Conservation (phyloP, 495 filamentous ascomycete genomes). For the Penicillium steckii region DNA sequence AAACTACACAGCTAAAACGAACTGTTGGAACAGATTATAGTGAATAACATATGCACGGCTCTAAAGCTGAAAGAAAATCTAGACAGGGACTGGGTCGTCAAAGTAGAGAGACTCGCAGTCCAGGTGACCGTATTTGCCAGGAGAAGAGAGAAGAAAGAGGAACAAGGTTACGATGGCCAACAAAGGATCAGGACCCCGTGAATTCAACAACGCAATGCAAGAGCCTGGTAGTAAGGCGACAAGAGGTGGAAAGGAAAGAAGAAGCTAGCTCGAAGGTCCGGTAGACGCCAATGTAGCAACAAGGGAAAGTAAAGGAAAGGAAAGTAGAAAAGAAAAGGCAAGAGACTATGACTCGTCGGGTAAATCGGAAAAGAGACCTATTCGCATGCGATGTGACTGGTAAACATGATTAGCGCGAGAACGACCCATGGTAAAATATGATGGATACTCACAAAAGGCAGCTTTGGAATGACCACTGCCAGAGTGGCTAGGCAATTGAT, state of each 20-base stretch:
- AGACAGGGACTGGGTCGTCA: constrained; percentile 18
- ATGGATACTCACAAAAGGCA: constrained; percentile 79
- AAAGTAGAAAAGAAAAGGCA: too few relatives aligned
- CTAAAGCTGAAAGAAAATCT: constrained; percentile 18
- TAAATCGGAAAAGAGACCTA: constrained; percentile 46
- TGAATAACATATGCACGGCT: constrained; percentile 22
- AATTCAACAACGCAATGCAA: constrained; percentile 33
- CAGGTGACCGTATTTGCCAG: constrained; percentile 24
- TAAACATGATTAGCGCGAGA: constrained; percentile 22
- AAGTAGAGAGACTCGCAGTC: constrained; percentile 12
- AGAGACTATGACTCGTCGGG: constrained; percentile 41
- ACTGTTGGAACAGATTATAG: not conserved
- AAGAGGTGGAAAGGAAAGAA: constrained; percentile 12
- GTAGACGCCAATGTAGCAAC: constrained; percentile 24
- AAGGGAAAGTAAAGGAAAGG: constrained; percentile 14
- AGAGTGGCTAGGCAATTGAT: constrained; percentile 94
- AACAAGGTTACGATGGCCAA: constrained; percentile 19
- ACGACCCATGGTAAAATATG: not conserved
- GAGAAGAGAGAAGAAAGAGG: constrained; percentile 5
- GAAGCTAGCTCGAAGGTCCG: constrained; percentile 16
- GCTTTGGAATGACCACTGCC: constrained; percentile 90
- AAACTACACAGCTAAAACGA: not conserved
- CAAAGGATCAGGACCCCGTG: constrained; percentile 19
- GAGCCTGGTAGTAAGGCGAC: constrained; percentile 16
- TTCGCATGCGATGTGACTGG: constrained; percentile 50